Conservation (phyloP, 768 basidiomycete genomes). For the Pisolithus sp. region DNA sequence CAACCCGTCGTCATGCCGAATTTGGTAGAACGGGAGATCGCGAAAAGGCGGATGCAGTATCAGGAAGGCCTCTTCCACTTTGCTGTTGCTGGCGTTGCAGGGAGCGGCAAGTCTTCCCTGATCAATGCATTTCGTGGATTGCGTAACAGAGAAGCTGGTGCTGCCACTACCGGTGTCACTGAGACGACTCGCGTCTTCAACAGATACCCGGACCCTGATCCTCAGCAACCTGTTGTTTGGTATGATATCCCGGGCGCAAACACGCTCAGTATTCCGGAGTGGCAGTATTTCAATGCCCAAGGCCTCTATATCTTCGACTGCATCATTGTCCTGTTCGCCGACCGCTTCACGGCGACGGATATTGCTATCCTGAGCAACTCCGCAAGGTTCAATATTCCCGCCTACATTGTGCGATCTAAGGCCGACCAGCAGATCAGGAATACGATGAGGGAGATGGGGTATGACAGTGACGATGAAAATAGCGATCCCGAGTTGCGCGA, state of each 20-base stretch:
- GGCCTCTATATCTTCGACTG: slow-evolving; percentile 32
- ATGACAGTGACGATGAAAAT: slow-evolving; percentile 17
- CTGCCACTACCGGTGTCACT: slow-evolving; percentile 23
- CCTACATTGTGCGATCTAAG: slow-evolving; percentile 27
- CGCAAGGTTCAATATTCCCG: slow-evolving; percentile 26
- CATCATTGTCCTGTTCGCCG: slow-evolving; percentile 26
- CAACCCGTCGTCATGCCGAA: slow-evolving; percentile 20
- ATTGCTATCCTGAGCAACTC: slow-evolving; percentile 27
- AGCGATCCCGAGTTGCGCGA: neutral
- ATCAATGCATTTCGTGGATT: slow-evolving; percentile 32
- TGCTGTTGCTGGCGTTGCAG: slow-evolving; percentile 27
- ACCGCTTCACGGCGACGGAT: slow-evolving; percentile 29
- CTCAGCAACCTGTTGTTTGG: slow-evolving; percentile 22
- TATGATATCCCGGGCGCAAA: slow-evolving; percentile 32
- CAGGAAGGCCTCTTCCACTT: slow-evolving; percentile 24
- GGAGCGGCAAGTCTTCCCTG: slow-evolving; percentile 32
- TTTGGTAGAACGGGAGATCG: slow-evolving; percentile 8
- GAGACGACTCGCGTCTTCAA: slow-evolving; percentile 22
- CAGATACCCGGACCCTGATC: slow-evolving; percentile 19
- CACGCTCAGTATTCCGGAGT: slow-evolving; percentile 25
- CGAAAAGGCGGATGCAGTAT: slow-evolving; percentile 15
- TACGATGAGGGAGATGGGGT: slow-evolving; percentile 16
- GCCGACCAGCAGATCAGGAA: slow-evolving; percentile 27
- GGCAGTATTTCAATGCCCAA: slow-evolving; percentile 32
- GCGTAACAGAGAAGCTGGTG: slow-evolving; percentile 8